Percentiles rank a stretch among this genome's conserved stretches.
phyloP scores from a whole-genome alignment of 805 yeast genomes.

The Wickerhamomyces mucosus region DNA sequence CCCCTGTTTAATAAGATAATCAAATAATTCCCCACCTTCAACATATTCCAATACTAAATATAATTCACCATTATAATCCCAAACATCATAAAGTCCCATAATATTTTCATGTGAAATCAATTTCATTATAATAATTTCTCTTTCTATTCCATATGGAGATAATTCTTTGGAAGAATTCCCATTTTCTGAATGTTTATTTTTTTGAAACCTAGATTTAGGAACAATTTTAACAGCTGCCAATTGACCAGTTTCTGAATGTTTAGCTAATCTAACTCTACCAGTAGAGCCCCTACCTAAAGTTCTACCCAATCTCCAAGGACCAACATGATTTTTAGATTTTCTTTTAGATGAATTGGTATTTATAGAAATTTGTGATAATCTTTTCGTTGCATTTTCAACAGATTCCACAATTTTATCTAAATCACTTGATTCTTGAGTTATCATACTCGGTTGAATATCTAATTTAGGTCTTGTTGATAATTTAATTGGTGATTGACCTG shows the following conservation, averaged over 20 bases:
- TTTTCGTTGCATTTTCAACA: conserved; percentile 22
- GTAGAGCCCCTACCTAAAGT: conserved; percentile 96
- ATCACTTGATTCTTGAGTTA: conserved; percentile 12
- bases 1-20: conserved; percentile 81
- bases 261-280: conserved; percentile 89
- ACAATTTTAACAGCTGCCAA: conserved; percentile 96
- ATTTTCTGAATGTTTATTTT: conserved; percentile 23
- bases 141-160: conserved; percentile 75
- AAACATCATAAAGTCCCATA: conserved; percentile 71
- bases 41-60: conserved; percentile 90
- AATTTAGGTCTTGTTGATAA: not conserved
- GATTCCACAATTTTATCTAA: conserved; percentile 21
- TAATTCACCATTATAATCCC: conserved; percentile 77
- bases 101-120: conserved; percentile 70
- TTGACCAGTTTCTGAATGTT: conserved; percentile 74
- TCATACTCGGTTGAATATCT: not conserved
- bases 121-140: conserved; percentile 82
- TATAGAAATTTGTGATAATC: conserved; percentile 20
- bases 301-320: conserved; percentile 95
- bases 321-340: conserved; percentile 35
- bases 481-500: conserved; percentile 1
- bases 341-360: conserved; percentile 22
- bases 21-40: conserved; percentile 95
- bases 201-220: conserved; percentile 67
- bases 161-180: conserved; percentile 18